phyloP scores from a whole-genome alignment of 257 asterid genomes.

The Solanum paucissectum region DNA sequence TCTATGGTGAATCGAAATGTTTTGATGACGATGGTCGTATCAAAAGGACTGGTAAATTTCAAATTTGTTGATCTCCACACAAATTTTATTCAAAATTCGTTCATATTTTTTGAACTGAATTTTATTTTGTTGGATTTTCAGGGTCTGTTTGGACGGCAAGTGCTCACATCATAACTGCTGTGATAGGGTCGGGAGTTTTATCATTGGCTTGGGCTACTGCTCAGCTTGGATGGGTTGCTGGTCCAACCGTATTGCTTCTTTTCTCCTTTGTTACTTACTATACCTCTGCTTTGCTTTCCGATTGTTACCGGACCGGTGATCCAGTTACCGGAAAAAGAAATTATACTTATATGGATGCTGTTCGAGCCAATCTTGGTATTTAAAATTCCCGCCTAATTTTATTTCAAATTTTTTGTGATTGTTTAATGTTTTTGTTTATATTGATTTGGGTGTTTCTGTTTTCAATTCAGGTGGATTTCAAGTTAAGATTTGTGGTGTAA shows the following conservation, averaged over 20 bases:
- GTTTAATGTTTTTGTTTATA: background rate
- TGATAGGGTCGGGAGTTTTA: conserved; percentile 68
- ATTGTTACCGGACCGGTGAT: conserved; percentile 43
- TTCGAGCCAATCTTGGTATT: conserved; percentile 44
- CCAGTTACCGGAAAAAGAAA: conserved; percentile 35
- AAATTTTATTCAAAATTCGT: background rate
- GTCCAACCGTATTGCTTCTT: conserved; percentile 31
- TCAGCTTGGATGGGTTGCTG: conserved; percentile 68
- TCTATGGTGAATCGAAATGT: background rate
- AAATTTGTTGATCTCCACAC: background rate
- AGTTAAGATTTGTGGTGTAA: conserved; percentile 46
- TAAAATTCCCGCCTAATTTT: background rate
- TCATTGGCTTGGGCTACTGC: conserved; percentile 75
- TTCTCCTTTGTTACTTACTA: conserved; percentile 47
- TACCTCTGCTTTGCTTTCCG: conserved; percentile 48
- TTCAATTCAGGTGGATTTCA: conserved; percentile 27
- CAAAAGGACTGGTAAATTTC: background rate
- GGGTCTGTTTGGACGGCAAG: conserved; percentile 50
- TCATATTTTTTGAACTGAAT: background rate
- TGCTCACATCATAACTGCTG: conserved; percentile 64
- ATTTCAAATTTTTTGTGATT: background rate
- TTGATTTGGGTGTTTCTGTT: background rate
- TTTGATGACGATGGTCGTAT: conserved; percentile 1
- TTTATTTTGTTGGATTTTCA: background rate
- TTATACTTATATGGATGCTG: conserved; percentile 61